phyloP scores from a whole-genome alignment of 768 basidiomycete species.

The Tephrocybe sp. region DNA sequence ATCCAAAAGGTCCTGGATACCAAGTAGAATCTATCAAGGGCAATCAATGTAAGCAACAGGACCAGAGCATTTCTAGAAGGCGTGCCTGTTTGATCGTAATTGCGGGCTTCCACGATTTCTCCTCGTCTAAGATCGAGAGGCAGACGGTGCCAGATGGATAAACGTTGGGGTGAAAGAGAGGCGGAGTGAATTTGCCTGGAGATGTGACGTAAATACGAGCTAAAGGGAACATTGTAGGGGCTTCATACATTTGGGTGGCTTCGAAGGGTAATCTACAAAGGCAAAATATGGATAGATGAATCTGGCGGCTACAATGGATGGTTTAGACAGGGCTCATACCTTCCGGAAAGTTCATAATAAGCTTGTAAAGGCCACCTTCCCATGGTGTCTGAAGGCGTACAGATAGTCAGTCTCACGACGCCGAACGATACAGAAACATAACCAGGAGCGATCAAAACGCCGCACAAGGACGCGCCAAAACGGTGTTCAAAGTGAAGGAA shows the following conservation, averaged over 20 bases:
- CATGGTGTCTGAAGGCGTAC: conserved; percentile 76
- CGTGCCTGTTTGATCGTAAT: conserved; percentile 97
- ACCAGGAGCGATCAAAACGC: conserved; percentile 2
- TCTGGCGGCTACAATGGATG: background rate
- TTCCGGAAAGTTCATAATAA: conserved; percentile 95
- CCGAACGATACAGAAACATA: conserved; percentile 9
- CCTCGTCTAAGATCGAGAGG: conserved; percentile 96
- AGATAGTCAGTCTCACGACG: conserved; percentile 12
- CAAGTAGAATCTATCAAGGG: conserved; percentile 76
- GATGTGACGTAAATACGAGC: background rate
- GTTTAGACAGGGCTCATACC: conserved; percentile 52
- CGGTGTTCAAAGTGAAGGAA: conserved; percentile 3
- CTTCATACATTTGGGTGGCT: conserved; percentile 85
- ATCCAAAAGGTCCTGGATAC: conserved; percentile 93
- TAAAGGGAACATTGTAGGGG: background rate
- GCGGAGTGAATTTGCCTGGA: conserved; percentile 93
- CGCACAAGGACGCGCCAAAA: conserved; percentile 11
- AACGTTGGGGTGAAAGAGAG: conserved; percentile 97
- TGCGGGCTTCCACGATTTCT: conserved; percentile 98
- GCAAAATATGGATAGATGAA: conserved; percentile 5
- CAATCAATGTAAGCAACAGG: background rate
- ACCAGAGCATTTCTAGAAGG: background rate
- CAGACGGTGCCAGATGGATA: conserved; percentile 99
- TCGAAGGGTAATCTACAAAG: conserved; percentile 84
- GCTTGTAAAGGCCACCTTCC: conserved; percentile 95